These are phyloP conservation scores for Russula earlei DNA, from an alignment of 768 basidiomycete genomes.

Conservation along the genomic window DNA sequence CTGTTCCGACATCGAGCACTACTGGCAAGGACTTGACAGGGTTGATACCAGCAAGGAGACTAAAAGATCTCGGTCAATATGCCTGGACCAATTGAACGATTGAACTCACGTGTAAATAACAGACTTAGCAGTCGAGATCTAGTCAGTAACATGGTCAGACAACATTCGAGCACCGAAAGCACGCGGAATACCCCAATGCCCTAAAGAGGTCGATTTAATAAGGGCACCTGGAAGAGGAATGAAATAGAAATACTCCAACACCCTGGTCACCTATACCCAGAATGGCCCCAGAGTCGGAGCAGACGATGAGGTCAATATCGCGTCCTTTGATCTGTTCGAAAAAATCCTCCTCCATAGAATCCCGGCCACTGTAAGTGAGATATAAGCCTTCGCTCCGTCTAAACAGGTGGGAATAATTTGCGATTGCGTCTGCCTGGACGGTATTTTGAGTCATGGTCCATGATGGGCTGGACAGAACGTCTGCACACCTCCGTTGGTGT, in stretches of 20 bases:
- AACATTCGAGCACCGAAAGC: neutral
- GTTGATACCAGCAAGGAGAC: conserved; percentile 57
- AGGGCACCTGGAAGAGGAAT: neutral
- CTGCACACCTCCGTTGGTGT: conserved; percentile 64
- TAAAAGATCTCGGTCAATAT: conserved; percentile 22
- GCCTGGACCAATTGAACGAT: neutral
- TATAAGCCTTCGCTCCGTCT: conserved; percentile 71
- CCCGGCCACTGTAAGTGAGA: conserved; percentile 48
- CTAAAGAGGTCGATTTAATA: conserved; percentile 15
- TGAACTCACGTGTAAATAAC: conserved; percentile 57
- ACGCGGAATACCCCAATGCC: conserved; percentile 29
- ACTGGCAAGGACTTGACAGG: conserved; percentile 50
- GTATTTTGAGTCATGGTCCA: neutral
- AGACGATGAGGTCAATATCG: conserved; percentile 70
- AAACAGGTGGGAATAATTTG: conserved; percentile 78
- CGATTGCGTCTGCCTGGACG: conserved; percentile 64
- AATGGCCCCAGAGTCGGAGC: conserved; percentile 80
- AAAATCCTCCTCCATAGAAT: conserved; percentile 70
- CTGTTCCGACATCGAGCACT: conserved; percentile 67
- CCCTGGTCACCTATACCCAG: conserved; percentile 71
- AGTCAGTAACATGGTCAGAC: neutral
- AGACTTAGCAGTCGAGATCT: conserved; percentile 74
- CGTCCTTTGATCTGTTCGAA: conserved; percentile 52
- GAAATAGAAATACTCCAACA: conserved; percentile 44
- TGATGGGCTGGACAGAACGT: neutral